Percentiles rank a stretch among this genome's conserved stretches.
Evolutionary conservation across 495 filamentous ascomycete species (phyloP).

Genomic region (Mycothermus thermophilus): DNA sequence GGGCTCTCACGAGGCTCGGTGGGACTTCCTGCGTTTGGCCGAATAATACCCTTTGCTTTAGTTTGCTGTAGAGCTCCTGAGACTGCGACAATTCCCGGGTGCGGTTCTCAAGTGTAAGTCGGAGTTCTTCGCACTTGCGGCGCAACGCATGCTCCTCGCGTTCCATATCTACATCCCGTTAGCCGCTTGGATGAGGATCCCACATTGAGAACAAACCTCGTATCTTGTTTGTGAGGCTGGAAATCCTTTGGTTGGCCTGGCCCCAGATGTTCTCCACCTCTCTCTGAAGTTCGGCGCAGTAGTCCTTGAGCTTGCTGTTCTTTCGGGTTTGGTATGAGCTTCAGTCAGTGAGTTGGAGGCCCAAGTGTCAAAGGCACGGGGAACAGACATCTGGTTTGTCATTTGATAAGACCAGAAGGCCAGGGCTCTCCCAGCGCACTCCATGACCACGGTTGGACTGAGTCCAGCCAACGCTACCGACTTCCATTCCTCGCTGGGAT

Average conservation of each 20-base stretch:
- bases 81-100: constrained; percentile 59
- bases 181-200: neutral
- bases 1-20: too few species aligned
- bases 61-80: constrained; percentile 69
- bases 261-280: constrained; percentile 71
- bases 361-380: neutral
- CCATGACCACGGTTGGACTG: constrained; percentile 73
- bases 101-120: constrained; percentile 56
- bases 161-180: constrained; percentile 44
- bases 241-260: constrained; percentile 71
- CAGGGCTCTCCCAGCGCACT: constrained; percentile 72
- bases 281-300: constrained; percentile 33
- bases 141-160: constrained; percentile 50
- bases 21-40: constrained; percentile 58
- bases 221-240: constrained; percentile 44
- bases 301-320: constrained; percentile 7
- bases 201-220: constrained; percentile 7
- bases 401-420: constrained; percentile 88
- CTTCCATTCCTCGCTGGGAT: constrained; percentile 87
- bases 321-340: constrained; percentile 55
- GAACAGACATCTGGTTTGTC: constrained; percentile 68
- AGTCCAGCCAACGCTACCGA: constrained; percentile 78
- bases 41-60: constrained; percentile 61
- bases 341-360: constrained; percentile 4
- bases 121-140: constrained; percentile 64